Conservation (phyloP, 345 rosid genomes). For the Pistacia integerrima region DNA sequence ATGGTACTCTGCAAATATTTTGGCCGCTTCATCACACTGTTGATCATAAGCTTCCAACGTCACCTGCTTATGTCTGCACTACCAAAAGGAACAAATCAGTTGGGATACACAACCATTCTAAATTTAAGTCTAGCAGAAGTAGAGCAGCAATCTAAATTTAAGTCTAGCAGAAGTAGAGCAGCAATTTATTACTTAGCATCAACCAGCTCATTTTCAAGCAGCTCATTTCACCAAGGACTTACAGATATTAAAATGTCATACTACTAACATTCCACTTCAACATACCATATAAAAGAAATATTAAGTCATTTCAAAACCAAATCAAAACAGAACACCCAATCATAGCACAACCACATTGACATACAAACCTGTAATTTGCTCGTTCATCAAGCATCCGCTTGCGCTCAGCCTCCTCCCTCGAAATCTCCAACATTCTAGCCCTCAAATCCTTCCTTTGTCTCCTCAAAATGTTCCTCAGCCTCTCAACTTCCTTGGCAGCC, state of each 20-base stretch:
- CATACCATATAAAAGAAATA: not conserved
- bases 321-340: not conserved
- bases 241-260: not conserved
- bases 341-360: not conserved
- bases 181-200: not conserved
- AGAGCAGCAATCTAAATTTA: too few species aligned
- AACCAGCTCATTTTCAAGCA: not conserved
- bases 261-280: not conserved
- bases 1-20: slow-evolving; percentile 88
- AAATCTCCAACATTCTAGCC: slow-evolving; percentile 86
- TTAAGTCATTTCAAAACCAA: not conserved
- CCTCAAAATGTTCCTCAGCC: slow-evolving; percentile 70
- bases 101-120: not conserved
- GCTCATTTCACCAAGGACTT: not conserved
- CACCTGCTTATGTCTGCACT: slow-evolving; percentile 79
- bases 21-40: slow-evolving; percentile 91
- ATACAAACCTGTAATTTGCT: slow-evolving; percentile 71
- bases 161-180: not conserved
- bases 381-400: slow-evolving; percentile 94
- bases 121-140: too few species aligned
- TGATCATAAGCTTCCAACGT: slow-evolving; percentile 88
- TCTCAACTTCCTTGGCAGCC: slow-evolving; percentile 79
- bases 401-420: slow-evolving; percentile 91
- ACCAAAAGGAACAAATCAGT: slow-evolving; percentile 7
- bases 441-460: slow-evolving; percentile 85